A percentile compares a stretch with the other conserved stretches of the same genome.
Evolutionary conservation across 345 rosid genomes (phyloP).

Genomic region (Moricandia moricandioides): DNA sequence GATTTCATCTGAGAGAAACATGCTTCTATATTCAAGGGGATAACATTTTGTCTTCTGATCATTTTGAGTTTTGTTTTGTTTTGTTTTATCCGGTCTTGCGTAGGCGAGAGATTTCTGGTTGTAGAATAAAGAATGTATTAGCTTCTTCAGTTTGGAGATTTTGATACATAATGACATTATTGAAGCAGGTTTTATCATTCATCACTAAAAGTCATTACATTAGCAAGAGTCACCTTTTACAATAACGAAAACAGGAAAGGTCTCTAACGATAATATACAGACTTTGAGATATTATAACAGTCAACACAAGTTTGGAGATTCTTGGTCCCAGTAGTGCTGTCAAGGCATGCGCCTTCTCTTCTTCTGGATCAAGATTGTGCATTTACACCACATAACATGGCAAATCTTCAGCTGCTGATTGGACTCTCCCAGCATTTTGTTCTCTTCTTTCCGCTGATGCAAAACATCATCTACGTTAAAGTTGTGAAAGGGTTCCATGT

Average conservation of each 20-base stretch:
- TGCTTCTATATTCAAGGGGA: slow-evolving; percentile 18
- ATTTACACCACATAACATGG: background rate
- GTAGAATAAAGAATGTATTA: slow-evolving; percentile 39
- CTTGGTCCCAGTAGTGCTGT: slow-evolving; percentile 65
- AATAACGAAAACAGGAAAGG: slow-evolving; percentile 48
- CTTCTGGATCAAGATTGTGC: background rate
- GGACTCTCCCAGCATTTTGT: too few species aligned
- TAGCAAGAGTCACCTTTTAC: slow-evolving; percentile 57
- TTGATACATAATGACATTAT: slow-evolving; percentile 15
- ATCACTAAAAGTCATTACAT: slow-evolving; percentile 62
- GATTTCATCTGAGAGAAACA: background rate
- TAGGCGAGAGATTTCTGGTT: slow-evolving; percentile 19
- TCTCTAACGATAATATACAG: slow-evolving; percentile 43
- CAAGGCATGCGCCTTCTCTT: slow-evolving; percentile 2
- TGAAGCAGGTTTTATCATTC: slow-evolving; percentile 4
- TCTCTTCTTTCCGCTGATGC: too few species aligned
- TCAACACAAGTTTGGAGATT: slow-evolving; percentile 59
- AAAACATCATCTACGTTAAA: too few species aligned
- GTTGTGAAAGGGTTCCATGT: too few species aligned
- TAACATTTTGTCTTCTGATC: slow-evolving; percentile 26
- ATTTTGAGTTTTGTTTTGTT: slow-evolving; percentile 28
- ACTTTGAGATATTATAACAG: background rate
- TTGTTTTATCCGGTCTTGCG: slow-evolving; percentile 11
- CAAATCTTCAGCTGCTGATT: too few species aligned
- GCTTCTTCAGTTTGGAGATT: slow-evolving; percentile 24